phyloP scores from a whole-genome alignment of 345 rosid genomes.

The Capsella bursapastoris region DNA sequence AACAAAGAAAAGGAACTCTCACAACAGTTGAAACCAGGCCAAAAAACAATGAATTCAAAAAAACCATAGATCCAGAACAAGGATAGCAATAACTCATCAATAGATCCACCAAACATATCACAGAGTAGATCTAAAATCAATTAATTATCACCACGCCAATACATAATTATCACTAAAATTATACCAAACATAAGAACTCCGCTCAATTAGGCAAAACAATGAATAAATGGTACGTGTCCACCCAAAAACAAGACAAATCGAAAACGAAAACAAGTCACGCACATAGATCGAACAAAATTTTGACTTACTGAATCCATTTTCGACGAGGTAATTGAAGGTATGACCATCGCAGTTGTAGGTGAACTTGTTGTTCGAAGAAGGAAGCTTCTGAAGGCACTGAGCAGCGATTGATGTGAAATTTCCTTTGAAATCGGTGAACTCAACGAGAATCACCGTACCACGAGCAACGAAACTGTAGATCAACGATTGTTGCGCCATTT shows the following conservation, averaged over 20 bases:
- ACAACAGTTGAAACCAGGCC: not conserved
- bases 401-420: constrained; percentile 75
- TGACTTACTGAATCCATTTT: constrained; percentile 73
- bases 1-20: not conserved
- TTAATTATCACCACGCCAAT: not conserved
- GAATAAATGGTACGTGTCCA: not conserved
- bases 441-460: constrained; percentile 69
- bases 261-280: not conserved
- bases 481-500: constrained; percentile 76
- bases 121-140: constrained; percentile 26
- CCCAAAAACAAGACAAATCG: not conserved
- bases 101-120: constrained; percentile 35
- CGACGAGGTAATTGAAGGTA: constrained; percentile 83
- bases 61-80: constrained; percentile 34
- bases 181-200: constrained; percentile 21
- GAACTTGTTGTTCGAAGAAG: constrained; percentile 67
- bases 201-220: constrained; percentile 14
- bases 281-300: constrained; percentile 18
- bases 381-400: constrained; percentile 78
- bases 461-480: constrained; percentile 81
- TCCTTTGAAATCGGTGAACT: constrained; percentile 77
- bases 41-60: constrained; percentile 9
- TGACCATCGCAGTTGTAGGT: constrained; percentile 86
- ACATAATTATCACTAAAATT: constrained; percentile 4
- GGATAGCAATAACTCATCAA: not conserved